Conservation (phyloP, 257 asterid species). For the Petunia axillaris region DNA sequence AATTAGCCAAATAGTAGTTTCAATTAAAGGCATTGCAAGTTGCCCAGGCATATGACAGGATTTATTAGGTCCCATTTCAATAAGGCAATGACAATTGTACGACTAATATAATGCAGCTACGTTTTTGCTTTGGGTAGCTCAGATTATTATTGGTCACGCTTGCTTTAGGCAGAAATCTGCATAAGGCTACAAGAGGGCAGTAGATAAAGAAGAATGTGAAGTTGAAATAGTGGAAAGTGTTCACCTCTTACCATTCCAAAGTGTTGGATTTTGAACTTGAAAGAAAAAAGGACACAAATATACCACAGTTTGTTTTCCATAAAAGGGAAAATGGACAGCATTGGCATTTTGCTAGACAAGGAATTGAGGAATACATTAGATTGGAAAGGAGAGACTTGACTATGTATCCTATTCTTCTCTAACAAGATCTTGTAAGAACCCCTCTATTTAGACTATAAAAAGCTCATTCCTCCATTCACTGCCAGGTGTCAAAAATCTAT, state of each 20-base stretch:
- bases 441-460: neutral
- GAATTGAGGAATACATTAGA: slow-evolving; percentile 38
- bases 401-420: slow-evolving; percentile 53
- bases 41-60: neutral
- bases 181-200: neutral
- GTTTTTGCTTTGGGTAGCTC: neutral
- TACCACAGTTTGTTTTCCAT: neutral
- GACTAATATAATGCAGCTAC: neutral
- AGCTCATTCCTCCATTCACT: neutral
- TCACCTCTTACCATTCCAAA: neutral
- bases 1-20: neutral
- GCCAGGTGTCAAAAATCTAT: slow-evolving; percentile 37
- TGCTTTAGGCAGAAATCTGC: slow-evolving; percentile 9
- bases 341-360: slow-evolving; percentile 27
- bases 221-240: neutral
- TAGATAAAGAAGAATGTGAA: slow-evolving; percentile 22
- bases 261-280: neutral
- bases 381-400: slow-evolving; percentile 40
- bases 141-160: neutral
- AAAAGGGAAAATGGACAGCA: neutral
- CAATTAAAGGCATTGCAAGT: neutral
- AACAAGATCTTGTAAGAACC: slow-evolving; percentile 40
- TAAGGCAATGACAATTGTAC: slow-evolving; percentile 9
- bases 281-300: neutral
- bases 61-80: slow-evolving; percentile 11